Base-by-base conservation (phyloP, 495 filamentous ascomycete genomes). In the Sphaerosporella brunnea region DNA sequence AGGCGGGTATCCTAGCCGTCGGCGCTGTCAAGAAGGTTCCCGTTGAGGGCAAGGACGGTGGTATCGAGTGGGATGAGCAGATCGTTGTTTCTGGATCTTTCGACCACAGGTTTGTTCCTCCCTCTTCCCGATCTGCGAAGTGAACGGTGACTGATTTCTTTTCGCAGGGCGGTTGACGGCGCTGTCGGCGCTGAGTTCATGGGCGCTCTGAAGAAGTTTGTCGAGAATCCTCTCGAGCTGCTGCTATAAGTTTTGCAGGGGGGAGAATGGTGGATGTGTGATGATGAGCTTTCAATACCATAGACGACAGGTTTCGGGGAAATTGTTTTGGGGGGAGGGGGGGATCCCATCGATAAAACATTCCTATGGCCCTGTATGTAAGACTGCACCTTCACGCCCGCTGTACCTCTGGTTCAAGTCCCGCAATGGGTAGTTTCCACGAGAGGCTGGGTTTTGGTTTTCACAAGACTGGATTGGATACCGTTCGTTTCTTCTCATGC, bases 141-240 rank as follows among this genome's bases (percentile, higher is more conserved):
- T n/a, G 20, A 13, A 39, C 18, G 2, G 18, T 2, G 10, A 43
- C 18, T 45, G 39, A 47, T 35, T 43, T 48, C 47, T 35, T 20
- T 21, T n/a, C 45, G 16, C 36, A 59, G 56, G 36, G 56, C 44
- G 21, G 74, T 84, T 23, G 79, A 84, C 59, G 90, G 90, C 47
- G 92, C 90, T 34, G 88, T 96, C 39, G 92, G 90, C 62, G 92
- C 79, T 23, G 92, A 99, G 66, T 99, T 87, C 79, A 84, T 99
- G 67, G 73, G 74, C 64, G 92, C 92, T 72, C 70, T 99, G 65
- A 96, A 96, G 80, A 87, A 85, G 48, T 79, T 87, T 45, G 71
- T 96, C 26, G 92, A 99, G 76, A 93, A 90, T 71, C 92, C 92
- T 42, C 70, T 99, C 48, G 85, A 93, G 68, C 70, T 99, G 55